Evolutionary conservation across 805 yeast genomes (phyloP).

Genomic region (Pichia nakasei): DNA sequence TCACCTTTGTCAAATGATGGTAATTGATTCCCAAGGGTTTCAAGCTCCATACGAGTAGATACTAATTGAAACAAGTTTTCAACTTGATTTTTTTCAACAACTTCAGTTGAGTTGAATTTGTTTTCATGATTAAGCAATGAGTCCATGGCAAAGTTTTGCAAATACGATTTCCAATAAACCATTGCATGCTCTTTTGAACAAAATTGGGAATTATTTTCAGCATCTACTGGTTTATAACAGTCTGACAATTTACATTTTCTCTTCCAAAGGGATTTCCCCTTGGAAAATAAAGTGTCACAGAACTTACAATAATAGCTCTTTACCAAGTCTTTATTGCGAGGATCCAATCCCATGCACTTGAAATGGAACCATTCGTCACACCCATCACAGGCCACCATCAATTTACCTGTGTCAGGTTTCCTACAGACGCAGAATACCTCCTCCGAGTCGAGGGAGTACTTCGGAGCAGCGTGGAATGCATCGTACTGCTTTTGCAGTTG

Average conservation of each 20-base stretch:
- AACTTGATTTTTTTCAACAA: conserved; percentile 1
- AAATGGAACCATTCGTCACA: conserved; percentile 96
- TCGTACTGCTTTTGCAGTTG: conserved; percentile 22
- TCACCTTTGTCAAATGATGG: conserved; percentile 31
- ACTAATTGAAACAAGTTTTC: conserved; percentile 11
- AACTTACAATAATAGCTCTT: conserved; percentile 63
- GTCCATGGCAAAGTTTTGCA: conserved; percentile 10
- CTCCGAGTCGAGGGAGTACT: conserved; percentile 42
- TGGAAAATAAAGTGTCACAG: conserved; percentile 43
- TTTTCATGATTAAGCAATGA: not conserved
- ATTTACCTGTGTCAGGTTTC: conserved; percentile 63
- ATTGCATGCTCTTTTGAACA: conserved; percentile 69
- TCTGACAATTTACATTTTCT: conserved; percentile 56
- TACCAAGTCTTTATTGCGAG: conserved; percentile 44
- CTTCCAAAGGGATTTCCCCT: conserved; percentile 59
- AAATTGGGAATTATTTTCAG: conserved; percentile 45
- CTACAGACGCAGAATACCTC: conserved; percentile 70
- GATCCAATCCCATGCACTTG: conserved; percentile 56
- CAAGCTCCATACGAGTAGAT: conserved; percentile 16
- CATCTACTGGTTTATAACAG: conserved; percentile 49
- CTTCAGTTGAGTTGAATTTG: conserved; percentile 5
- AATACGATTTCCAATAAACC: conserved; percentile 29
- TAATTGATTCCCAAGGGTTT: conserved; percentile 28
- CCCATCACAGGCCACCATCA: conserved; percentile 93
- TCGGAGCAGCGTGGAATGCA: conserved; percentile 25